Evolutionary conservation across 805 yeast species (phyloP).

Genomic region (Suhomyces faveliae): DNA sequence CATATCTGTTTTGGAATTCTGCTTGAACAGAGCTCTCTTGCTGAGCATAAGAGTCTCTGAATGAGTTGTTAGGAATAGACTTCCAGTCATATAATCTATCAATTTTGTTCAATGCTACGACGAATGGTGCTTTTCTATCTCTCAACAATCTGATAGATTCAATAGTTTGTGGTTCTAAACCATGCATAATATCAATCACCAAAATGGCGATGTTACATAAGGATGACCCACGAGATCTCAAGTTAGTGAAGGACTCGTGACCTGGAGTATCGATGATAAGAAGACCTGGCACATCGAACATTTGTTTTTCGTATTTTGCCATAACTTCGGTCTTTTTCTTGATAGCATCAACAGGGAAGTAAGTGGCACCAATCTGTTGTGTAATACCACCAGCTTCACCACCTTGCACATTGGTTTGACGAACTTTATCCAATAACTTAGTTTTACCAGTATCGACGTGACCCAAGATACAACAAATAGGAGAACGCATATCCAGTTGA

Average conservation of each 20-base stretch:
- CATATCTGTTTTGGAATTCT: conserved; percentile 86
- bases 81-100: conserved; percentile 98
- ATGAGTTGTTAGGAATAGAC: conserved; percentile 83
- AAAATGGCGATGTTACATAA: conserved; percentile 98
- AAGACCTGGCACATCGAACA: conserved; percentile 95
- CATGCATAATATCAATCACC: conserved; percentile 99
- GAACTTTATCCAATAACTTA: conserved; percentile 90
- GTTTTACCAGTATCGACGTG: conserved; percentile 99
- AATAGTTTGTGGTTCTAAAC: conserved; percentile 95
- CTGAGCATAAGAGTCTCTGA: conserved; percentile 86
- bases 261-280: conserved; percentile 98
- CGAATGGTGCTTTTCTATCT: conserved; percentile 96
- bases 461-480: conserved; percentile 98
- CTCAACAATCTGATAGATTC: conserved; percentile 90
- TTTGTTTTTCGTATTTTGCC: conserved; percentile 79
- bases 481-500: conserved; percentile 81
- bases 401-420: conserved; percentile 99
- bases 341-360: conserved; percentile 95
- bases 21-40: conserved; percentile 85
- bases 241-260: conserved; percentile 97
- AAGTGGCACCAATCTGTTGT: conserved; percentile 99
- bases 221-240: conserved; percentile 98
- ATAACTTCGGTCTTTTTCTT: conserved; percentile 87
- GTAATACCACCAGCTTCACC: conserved; percentile 99
- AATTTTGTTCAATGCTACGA: conserved; percentile 95